A percentile compares a stretch with the other conserved stretches of the same genome.
These are phyloP conservation scores for Cladophialophora bantiana DNA, from an alignment of 2,329 filamentous ascomycete genomes.

Conservation along the genomic window DNA sequence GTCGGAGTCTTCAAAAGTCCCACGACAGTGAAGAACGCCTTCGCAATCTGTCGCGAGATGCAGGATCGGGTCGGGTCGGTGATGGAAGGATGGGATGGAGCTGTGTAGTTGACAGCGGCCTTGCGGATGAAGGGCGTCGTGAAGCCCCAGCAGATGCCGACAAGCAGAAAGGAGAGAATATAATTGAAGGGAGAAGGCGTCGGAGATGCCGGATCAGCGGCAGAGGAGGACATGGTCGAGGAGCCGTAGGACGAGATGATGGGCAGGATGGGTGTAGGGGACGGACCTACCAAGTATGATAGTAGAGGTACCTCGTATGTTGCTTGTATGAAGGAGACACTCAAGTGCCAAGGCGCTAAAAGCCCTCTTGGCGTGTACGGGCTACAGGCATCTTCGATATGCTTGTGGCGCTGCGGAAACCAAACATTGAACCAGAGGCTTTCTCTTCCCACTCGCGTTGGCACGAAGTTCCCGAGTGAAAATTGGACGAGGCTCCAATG, in stretches of 20 bases:
- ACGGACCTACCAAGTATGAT: no score
- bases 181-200: slow-evolving; percentile 71
- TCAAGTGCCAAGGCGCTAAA: no score
- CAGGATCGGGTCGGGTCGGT: slow-evolving; percentile 57
- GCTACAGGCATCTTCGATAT: no score
- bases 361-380: no score
- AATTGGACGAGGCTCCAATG: not conserved
- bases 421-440: no score
- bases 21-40: slow-evolving; percentile 74
- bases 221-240: slow-evolving; percentile 16
- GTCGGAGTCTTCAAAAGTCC: slow-evolving; percentile 81
- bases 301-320: no score
- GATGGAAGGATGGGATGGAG: slow-evolving; percentile 52
- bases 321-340: no score
- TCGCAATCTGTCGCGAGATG: slow-evolving; percentile 68
- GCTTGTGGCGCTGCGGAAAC: no score
- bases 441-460: no score
- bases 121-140: slow-evolving; percentile 91
- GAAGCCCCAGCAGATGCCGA: slow-evolving; percentile 86
- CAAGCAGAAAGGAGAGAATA: slow-evolving; percentile 85
- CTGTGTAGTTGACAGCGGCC: slow-evolving; percentile 78
- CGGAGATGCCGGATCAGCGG: slow-evolving; percentile 18
- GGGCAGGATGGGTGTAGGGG: no score
- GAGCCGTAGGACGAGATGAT: not conserved
- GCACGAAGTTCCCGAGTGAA: not conserved